A percentile compares a stretch with the other conserved stretches of the same genome.
Conservation (phyloP, 1,139 yeast genomes). For the Trichomonascaceae sp. region DNA sequence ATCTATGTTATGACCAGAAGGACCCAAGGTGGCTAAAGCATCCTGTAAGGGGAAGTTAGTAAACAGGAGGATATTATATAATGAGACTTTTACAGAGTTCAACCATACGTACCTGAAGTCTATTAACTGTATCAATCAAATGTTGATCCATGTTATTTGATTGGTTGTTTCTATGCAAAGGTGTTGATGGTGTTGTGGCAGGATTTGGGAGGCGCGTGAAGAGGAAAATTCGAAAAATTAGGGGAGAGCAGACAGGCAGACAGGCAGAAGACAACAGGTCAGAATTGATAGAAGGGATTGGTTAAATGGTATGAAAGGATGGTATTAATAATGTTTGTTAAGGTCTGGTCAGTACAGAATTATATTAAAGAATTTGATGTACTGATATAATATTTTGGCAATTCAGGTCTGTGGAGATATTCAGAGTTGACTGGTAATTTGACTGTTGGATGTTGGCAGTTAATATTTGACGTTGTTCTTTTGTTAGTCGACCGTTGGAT, state of each 20-base stretch:
- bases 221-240: neutral
- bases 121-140: constrained; percentile 84
- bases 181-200: constrained; percentile 1
- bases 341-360: no score
- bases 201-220: neutral
- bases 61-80: neutral
- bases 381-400: no score
- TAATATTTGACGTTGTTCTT: no score
- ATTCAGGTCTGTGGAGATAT: no score
- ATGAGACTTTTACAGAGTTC: neutral
- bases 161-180: neutral
- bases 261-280: no score
- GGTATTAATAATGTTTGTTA: no score
- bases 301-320: no score
- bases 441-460: no score
- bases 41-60: constrained; percentile 44
- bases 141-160: constrained; percentile 73
- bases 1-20: constrained; percentile 45
- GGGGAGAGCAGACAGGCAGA: neutral
- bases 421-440: no score
- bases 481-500: no score
- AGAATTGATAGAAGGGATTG: no score
- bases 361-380: no score
- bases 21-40: constrained; percentile 91
- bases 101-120: constrained; percentile 39